Evolutionary conservation across 352 stramenopile species (phyloP).

Genomic region (Plasmopara halstedii): DNA sequence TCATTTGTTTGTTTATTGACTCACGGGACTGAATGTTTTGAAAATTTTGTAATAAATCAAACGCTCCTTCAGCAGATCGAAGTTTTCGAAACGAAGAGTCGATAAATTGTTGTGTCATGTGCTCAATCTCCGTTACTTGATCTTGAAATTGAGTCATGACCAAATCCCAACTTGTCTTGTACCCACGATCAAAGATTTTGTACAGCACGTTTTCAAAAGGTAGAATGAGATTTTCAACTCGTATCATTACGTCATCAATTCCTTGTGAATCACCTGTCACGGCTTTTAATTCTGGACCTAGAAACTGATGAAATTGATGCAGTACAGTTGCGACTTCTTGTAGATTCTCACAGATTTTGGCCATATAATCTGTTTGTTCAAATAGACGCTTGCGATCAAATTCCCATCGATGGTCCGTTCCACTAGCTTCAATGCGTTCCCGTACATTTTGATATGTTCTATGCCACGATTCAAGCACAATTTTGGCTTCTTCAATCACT

Average conservation of each 20-base stretch:
- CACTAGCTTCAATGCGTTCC: conserved; percentile 90
- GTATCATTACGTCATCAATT: conserved; percentile 91
- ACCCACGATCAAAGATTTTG: conserved; percentile 90
- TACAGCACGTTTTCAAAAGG: conserved; percentile 88
- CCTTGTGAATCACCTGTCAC: conserved; percentile 91
- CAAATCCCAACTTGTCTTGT: conserved; percentile 92
- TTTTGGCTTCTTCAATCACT: conserved; percentile 85
- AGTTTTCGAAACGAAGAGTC: conserved; percentile 95
- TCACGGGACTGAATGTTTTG: conserved; percentile 93
- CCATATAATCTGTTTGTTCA: conserved; percentile 96
- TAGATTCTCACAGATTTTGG: conserved; percentile 91
- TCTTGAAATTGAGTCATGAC: conserved; percentile 93
- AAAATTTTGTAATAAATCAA: conserved; percentile 96
- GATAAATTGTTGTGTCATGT: conserved; percentile 93
- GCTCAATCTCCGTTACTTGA: conserved; percentile 92
- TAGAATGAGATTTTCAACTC: conserved; percentile 76
- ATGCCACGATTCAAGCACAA: conserved; percentile 91
- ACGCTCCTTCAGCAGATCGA: conserved; percentile 89
- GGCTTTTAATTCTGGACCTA: conserved; percentile 92
- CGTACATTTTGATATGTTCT: conserved; percentile 93
- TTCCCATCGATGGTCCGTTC: conserved; percentile 93
- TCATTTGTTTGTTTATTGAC: conserved; percentile 95
- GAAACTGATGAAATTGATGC: conserved; percentile 94
- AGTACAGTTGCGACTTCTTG: conserved; percentile 89
- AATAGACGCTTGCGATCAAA: conserved; percentile 94